A percentile compares a stretch with the other conserved stretches of the same genome.
Conservation (phyloP, 371 early-diverging fungal genomes). For the Syncephalastrum monosporum region DNA sequence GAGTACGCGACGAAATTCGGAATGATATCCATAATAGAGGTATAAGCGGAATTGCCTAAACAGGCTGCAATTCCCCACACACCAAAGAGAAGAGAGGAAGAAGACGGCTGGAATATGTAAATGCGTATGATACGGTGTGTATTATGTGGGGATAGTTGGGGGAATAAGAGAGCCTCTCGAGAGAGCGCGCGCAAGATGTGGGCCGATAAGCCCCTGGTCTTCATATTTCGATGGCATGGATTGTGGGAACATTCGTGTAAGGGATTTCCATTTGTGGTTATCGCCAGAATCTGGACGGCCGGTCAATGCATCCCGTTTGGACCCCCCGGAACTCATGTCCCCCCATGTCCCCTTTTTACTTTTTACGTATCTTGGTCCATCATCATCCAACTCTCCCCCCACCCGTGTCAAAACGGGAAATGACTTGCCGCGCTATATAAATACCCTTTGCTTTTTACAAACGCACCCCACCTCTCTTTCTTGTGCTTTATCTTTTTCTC, state of each 20-base stretch:
- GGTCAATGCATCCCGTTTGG: too few species aligned
- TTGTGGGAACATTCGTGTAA: constrained; percentile 2
- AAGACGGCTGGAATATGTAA: background rate
- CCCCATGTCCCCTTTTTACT: constrained; percentile 9
- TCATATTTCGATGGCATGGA: constrained; percentile 1
- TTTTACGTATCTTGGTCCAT: background rate
- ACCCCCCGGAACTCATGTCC: constrained; percentile 10
- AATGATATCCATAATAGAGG: constrained; percentile 3
- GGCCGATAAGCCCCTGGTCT: background rate
- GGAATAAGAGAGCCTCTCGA: too few species aligned
- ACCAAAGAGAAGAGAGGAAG: constrained; percentile 1
- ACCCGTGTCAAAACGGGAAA: constrained; percentile 1
- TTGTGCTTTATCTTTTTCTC: constrained; percentile 1
- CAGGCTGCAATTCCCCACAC: constrained; percentile 24
- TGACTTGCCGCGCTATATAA: constrained; percentile 1
- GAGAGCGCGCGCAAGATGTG: too few species aligned
- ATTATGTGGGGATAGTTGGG: constrained; percentile 8
- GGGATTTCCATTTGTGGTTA: constrained; percentile 17
- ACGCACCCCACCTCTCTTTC: constrained; percentile 1
- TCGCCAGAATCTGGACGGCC: constrained; percentile 1
- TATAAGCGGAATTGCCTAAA: constrained; percentile 18
- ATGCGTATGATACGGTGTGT: constrained; percentile 7
- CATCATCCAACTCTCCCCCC: background rate
- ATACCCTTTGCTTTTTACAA: background rate
- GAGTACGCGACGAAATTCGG: constrained; percentile 3